Percentiles rank a stretch among this genome's conserved stretches.
These are phyloP conservation scores for Fusarium subtropicale DNA, from an alignment of 2,329 filamentous ascomycete genomes.

Conservation along the genomic window DNA sequence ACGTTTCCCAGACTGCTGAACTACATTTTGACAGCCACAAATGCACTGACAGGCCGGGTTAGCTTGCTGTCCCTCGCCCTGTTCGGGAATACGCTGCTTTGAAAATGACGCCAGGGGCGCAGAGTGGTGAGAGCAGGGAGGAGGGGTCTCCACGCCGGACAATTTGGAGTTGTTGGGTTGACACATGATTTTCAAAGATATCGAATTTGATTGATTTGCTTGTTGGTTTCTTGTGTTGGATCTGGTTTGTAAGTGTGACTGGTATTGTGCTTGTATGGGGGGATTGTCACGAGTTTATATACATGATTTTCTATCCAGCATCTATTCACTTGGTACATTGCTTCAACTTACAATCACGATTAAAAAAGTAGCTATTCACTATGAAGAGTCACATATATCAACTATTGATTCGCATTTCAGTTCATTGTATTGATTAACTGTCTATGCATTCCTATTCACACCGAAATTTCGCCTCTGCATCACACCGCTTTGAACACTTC, in stretches of 20 bases:
- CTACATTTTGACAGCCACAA: neutral
- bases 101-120: neutral
- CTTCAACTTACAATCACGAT: neutral
- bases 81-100: neutral
- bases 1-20: neutral
- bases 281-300: neutral
- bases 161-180: neutral
- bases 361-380: accelerated
- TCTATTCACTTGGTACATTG: neutral
- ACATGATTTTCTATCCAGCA: too few relatives aligned
- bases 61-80: neutral
- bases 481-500: neutral
- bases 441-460: neutral
- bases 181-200: neutral
- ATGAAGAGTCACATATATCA: neutral
- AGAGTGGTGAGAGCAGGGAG: too few relatives aligned
- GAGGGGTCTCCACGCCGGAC: neutral
- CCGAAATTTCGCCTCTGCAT: neutral
- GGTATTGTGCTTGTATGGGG: accelerated
- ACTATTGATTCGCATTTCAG: neutral
- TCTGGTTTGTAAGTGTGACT: neutral
- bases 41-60: neutral
- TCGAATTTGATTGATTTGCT: neutral
- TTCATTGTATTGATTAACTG: neutral
- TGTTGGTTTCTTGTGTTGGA: too few relatives aligned